Percentiles rank a stretch among this genome's conserved stretches.
Evolutionary conservation across 2,329 filamentous ascomycete genomes (phyloP).

Genomic region (Eutypa lata): DNA sequence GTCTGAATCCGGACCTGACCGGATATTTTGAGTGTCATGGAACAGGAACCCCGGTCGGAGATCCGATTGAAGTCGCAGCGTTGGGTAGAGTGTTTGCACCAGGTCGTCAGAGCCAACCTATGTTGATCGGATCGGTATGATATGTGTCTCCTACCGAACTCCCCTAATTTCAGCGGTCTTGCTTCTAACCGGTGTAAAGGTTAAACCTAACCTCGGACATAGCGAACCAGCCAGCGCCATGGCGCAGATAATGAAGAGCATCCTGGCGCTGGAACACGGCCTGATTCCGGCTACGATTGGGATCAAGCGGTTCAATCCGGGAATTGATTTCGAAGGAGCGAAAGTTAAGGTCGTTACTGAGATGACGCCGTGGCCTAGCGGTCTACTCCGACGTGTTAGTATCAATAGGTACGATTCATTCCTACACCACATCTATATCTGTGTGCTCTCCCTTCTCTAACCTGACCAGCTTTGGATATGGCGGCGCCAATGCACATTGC

Average conservation of each 20-base stretch:
- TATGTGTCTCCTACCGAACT: no score
- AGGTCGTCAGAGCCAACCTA: no score
- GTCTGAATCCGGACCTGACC: constrained; percentile 10
- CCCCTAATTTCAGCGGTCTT: not conserved
- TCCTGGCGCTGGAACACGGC: not conserved
- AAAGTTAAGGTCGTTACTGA: not conserved
- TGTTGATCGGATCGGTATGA: no score
- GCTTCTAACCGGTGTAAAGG: not conserved
- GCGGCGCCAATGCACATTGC: constrained; percentile 11
- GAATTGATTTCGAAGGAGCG: not conserved
- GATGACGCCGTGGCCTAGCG: not conserved
- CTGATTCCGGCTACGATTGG: not conserved
- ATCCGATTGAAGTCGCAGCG: constrained; percentile 10
- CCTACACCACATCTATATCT: no score
- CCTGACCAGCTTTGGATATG: no score
- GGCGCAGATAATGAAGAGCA: not conserved
- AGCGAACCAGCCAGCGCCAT: not conserved
- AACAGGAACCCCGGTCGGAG: constrained; percentile 8
- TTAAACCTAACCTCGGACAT: not conserved
- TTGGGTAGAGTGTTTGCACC: no score
- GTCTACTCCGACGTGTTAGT: not conserved
- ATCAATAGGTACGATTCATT: not conserved
- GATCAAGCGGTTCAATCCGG: not conserved
- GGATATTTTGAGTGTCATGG: constrained; percentile 12
- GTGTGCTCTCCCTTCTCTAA: no score